Percentiles rank a stretch among this genome's conserved stretches.
Conservation (phyloP, 1,139 yeast species). For the Scheffersomyces illinoinensis region DNA sequence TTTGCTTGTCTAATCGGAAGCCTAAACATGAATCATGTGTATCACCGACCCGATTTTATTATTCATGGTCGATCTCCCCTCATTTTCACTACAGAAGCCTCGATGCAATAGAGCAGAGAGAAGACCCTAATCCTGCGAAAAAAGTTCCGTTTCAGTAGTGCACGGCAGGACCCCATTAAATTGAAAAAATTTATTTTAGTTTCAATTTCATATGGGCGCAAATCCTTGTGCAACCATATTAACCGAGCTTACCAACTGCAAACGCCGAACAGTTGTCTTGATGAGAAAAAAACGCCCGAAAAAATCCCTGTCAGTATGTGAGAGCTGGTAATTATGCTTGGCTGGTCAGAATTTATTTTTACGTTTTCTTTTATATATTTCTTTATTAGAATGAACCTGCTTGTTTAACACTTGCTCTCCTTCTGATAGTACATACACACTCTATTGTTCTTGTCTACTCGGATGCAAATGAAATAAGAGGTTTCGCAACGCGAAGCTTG, state of each 20-base stretch:
- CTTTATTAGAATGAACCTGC: not conserved
- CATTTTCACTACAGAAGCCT: not conserved
- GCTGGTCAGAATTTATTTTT: not conserved
- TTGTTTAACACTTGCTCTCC: not conserved
- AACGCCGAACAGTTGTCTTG: not conserved
- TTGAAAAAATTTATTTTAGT: not conserved
- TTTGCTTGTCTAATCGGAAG: not conserved
- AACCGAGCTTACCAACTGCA: not conserved
- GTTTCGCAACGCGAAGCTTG: not conserved
- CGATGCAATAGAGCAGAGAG: not conserved
- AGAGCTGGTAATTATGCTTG: not conserved
- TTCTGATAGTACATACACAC: not conserved
- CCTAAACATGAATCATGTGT: not conserved
- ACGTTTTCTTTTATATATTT: too few species aligned
- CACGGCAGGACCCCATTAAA: not conserved
- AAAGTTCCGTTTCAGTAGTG: not conserved
- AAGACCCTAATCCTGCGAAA: not conserved
- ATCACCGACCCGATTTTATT: not conserved
- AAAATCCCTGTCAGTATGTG: not conserved
- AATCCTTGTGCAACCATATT: not conserved
- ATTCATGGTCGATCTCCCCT: not conserved
- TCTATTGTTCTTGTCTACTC: not conserved
- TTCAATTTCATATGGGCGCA: not conserved
- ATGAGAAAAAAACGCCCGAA: not conserved
- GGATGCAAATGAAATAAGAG: not conserved